A percentile compares a stretch with the other conserved stretches of the same genome.
phyloP scores from a whole-genome alignment of 768 basidiomycete genomes.

The Russula brevipes region DNA sequence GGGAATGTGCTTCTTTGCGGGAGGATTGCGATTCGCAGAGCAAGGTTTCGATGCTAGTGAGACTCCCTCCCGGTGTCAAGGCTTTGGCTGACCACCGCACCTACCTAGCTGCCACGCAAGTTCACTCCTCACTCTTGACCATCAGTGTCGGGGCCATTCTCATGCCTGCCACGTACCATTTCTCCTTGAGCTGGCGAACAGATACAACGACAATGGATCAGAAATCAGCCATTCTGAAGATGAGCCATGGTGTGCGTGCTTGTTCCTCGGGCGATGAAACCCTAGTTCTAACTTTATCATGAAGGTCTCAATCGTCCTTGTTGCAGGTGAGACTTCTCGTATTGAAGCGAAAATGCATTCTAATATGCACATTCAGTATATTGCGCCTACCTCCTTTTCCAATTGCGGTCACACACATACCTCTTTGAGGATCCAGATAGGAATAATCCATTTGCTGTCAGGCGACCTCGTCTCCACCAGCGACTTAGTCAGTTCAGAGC shows the following conservation, averaged over 20 bases:
- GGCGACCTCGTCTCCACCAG: slow-evolving; percentile 3
- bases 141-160: slow-evolving; percentile 77
- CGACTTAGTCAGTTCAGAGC: slow-evolving; percentile 9
- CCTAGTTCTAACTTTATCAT: background rate
- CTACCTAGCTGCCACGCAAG: slow-evolving; percentile 56
- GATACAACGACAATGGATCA: slow-evolving; percentile 31
- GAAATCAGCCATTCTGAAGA: slow-evolving; percentile 50
- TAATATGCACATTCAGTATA: slow-evolving; percentile 49
- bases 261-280: background rate
- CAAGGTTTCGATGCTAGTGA: slow-evolving; percentile 71
- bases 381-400: slow-evolving; percentile 67
- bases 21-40: slow-evolving; percentile 69
- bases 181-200: slow-evolving; percentile 41
- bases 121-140: slow-evolving; percentile 68
- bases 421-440: slow-evolving; percentile 48
- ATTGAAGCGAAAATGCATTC: background rate
- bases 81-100: background rate
- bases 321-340: slow-evolving; percentile 48
- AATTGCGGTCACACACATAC: slow-evolving; percentile 70
- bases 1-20: slow-evolving; percentile 82
- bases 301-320: slow-evolving; percentile 69
- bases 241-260: slow-evolving; percentile 68
- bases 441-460: slow-evolving; percentile 21
- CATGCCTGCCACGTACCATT: slow-evolving; percentile 71
- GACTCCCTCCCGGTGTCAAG: slow-evolving; percentile 25